Evolutionary conservation across 2,329 filamentous ascomycete genomes (phyloP).

Genomic region (Mollisiaceae sp.): DNA sequence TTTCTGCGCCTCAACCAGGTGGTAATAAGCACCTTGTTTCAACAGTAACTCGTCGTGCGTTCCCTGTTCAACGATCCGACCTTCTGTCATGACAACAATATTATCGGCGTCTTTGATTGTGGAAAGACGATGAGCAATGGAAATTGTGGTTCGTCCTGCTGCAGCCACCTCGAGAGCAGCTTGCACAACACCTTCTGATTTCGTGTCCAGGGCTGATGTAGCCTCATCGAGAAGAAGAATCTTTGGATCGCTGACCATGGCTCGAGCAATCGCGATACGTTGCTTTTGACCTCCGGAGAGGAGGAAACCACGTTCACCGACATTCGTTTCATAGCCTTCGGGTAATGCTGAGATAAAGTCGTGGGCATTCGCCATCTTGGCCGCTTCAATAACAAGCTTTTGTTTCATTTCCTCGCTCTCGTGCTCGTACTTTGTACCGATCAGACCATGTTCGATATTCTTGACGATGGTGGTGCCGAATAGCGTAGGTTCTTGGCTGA

Average conservation of each 20-base stretch:
- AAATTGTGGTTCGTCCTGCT: slow-evolving; percentile 88
- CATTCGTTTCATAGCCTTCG: slow-evolving; percentile 89
- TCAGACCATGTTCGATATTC: slow-evolving; percentile 89
- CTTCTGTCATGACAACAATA: slow-evolving; percentile 89
- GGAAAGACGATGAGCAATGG: slow-evolving; percentile 92
- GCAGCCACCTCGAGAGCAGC: slow-evolving; percentile 87
- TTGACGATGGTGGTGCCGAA: slow-evolving; percentile 89
- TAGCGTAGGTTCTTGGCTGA: slow-evolving; percentile 90
- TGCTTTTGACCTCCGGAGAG: slow-evolving; percentile 96
- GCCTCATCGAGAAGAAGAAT: slow-evolving; percentile 94
- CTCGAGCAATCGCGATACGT: slow-evolving; percentile 91
- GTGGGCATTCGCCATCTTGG: slow-evolving; percentile 91
- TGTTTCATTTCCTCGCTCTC: slow-evolving; percentile 70
- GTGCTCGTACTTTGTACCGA: slow-evolving; percentile 79
- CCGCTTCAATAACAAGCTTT: slow-evolving; percentile 77
- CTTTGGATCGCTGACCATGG: slow-evolving; percentile 89
- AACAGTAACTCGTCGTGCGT: slow-evolving; percentile 81
- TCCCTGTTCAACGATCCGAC: slow-evolving; percentile 90
- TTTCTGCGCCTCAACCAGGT: slow-evolving; percentile 86
- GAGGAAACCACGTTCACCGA: slow-evolving; percentile 93
- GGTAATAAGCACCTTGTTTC: slow-evolving; percentile 75
- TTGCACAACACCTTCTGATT: slow-evolving; percentile 93
- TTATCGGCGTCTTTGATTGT: slow-evolving; percentile 95
- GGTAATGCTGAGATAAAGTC: slow-evolving; percentile 85
- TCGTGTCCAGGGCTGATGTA: slow-evolving; percentile 91